These are phyloP conservation scores for Populus trichocarpa DNA, from an alignment of 441 rosid genomes.

Conservation along the genomic window DNA sequence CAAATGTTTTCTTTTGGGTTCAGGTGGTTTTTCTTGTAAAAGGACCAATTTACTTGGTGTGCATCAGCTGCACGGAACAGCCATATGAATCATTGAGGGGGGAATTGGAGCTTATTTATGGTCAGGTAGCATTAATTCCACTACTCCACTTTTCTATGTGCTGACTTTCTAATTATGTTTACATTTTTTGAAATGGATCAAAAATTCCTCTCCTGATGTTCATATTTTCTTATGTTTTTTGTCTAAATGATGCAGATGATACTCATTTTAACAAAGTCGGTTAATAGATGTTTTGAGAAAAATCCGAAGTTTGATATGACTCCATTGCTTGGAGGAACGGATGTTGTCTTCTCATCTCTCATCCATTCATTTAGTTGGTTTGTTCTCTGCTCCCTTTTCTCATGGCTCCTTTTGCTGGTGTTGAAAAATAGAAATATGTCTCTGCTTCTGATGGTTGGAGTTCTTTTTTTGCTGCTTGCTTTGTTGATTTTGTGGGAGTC, in stretches of 20 bases:
- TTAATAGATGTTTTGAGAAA: constrained; percentile 96
- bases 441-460: not conserved
- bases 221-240: constrained; percentile 17
- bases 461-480: constrained; percentile 9
- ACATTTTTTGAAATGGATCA: not conserved
- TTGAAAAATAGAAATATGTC: not conserved
- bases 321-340: constrained; percentile 97
- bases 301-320: constrained; percentile 98
- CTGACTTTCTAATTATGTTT: not conserved
- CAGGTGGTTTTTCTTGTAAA: constrained; percentile 97
- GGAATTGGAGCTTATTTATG: constrained; percentile 91
- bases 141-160: constrained; percentile 5
- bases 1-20: constrained; percentile 15
- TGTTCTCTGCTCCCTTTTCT: constrained; percentile 31
- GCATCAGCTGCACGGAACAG: constrained; percentile 97
- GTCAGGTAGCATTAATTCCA: constrained; percentile 61
- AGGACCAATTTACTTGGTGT: constrained; percentile 94
- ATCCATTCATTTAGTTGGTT: constrained; percentile 93
- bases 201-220: not conserved
- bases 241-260: constrained; percentile 70
- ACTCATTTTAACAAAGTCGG: constrained; percentile 86
- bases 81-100: constrained; percentile 81
- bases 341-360: constrained; percentile 93
- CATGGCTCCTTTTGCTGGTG: not conserved
- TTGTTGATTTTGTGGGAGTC: not conserved